Conservation (phyloP, 768 basidiomycete species). For the Suillus spraguei region DNA sequence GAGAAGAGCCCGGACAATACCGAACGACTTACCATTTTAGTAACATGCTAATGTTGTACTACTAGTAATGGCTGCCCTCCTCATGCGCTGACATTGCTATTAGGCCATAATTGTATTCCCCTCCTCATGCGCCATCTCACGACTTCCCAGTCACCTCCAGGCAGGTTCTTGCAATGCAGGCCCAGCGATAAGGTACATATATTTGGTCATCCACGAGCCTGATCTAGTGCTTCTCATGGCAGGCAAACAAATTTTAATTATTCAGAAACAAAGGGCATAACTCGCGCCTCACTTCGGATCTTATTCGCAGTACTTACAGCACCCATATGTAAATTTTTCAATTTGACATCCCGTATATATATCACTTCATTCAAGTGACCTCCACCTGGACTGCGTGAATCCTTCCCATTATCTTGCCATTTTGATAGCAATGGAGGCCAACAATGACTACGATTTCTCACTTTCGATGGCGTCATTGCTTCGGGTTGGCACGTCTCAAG, state of each 20-base stretch:
- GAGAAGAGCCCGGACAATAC: too few relatives aligned
- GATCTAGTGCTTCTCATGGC: too few relatives aligned
- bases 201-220: not conserved
- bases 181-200: not conserved
- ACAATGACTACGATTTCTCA: conserved; percentile 23
- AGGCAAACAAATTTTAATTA: not conserved
- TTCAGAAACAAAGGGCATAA: not conserved
- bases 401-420: not conserved
- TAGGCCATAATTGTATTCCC: not conserved
- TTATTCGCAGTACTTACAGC: not conserved
- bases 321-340: not conserved
- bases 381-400: not conserved
- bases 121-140: not conserved
- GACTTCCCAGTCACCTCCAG: not conserved
- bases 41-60: too few relatives aligned
- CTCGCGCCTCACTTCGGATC: not conserved
- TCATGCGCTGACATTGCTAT: not conserved
- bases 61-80: too few relatives aligned
- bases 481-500: conserved; percentile 40
- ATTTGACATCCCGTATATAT: not conserved
- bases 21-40: not conserved
- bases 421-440: not conserved
- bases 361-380: not conserved
- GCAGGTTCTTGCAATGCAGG: not conserved
- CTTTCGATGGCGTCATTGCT: conserved; percentile 41